Evolutionary conservation across 371 early-diverging fungal genomes (phyloP).

Genomic region (Mucor circinelloides): DNA sequence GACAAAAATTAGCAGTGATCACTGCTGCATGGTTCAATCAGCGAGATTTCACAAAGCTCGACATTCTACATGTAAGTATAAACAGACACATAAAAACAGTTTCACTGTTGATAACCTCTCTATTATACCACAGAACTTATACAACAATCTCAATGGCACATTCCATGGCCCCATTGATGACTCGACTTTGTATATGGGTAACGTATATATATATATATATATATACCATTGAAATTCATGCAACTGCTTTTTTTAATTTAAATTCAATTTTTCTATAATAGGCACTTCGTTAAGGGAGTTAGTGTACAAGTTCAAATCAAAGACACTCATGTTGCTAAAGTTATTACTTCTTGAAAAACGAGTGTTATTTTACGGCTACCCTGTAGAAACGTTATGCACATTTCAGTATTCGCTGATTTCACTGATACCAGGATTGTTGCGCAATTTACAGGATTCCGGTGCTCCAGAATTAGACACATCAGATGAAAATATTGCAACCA

Average conservation of each 20-base stretch:
- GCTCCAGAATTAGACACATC: slow-evolving; percentile 55
- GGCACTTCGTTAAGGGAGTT: slow-evolving; percentile 77
- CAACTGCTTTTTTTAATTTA: slow-evolving; percentile 3
- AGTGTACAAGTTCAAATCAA: slow-evolving; percentile 71
- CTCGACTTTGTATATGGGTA: slow-evolving; percentile 70
- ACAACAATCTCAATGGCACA: slow-evolving; percentile 59
- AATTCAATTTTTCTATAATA: slow-evolving; percentile 7
- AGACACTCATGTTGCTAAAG: slow-evolving; percentile 76
- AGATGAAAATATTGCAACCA: slow-evolving; percentile 17
- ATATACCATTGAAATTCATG: background rate
- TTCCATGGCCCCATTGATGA: slow-evolving; percentile 69
- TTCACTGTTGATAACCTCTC: background rate
- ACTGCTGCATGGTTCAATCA: slow-evolving; percentile 84
- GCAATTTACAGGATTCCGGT: slow-evolving; percentile 69
- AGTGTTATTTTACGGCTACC: slow-evolving; percentile 79
- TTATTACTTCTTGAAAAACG: slow-evolving; percentile 74
- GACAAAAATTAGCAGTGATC: slow-evolving; percentile 75
- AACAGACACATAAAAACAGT: background rate
- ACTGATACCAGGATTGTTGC: slow-evolving; percentile 65
- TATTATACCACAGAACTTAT: slow-evolving; percentile 55
- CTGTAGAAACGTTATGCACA: slow-evolving; percentile 78
- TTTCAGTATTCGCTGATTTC: slow-evolving; percentile 82
- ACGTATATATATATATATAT: background rate
- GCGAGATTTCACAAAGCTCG: slow-evolving; percentile 76
- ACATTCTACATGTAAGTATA: slow-evolving; percentile 68